Evolutionary conservation across 2,329 filamentous ascomycete species (phyloP).

Genomic region (Colletotrichum musae): DNA sequence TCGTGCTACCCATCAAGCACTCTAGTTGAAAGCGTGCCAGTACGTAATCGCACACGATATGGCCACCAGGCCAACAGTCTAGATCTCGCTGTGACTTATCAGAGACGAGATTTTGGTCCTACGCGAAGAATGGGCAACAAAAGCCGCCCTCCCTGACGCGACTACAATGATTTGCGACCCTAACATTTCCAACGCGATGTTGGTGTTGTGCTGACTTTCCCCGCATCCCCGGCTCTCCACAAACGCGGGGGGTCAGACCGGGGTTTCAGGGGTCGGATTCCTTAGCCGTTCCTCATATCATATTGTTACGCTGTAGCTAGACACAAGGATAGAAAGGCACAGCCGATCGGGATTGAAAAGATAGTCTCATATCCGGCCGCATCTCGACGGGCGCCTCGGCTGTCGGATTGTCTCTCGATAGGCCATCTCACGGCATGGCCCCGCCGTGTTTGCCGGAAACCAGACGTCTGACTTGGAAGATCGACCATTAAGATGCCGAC

Average conservation of each 20-base stretch:
- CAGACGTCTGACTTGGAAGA: not conserved
- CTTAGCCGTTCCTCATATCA: not conserved
- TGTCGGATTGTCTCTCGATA: constrained; percentile 10
- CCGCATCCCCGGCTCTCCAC: constrained; percentile 3
- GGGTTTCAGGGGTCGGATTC: not conserved
- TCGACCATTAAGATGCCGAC: no score
- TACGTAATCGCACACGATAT: no score
- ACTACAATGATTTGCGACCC: not conserved
- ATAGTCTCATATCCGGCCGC: no score
- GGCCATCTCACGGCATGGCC: not conserved
- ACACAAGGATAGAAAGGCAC: constrained; percentile 1
- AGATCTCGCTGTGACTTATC: no score
- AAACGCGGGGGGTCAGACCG: constrained; percentile 3
- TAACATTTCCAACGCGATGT: not conserved
- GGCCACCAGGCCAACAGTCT: no score
- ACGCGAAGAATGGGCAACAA: no score
- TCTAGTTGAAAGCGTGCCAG: no score
- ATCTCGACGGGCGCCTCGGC: not conserved
- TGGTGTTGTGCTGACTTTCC: not conserved
- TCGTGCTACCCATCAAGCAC: no score
- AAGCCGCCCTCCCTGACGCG: not conserved
- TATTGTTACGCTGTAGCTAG: not conserved
- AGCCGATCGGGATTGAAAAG: constrained; percentile 17
- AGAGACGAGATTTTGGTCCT: no score
- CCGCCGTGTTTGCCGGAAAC: not conserved